Evolutionary conservation across 108 stramenopile species (phyloP), one percentile per base, ranked within the genome.

Genomic region (Nannochloropsis salina): DNA sequence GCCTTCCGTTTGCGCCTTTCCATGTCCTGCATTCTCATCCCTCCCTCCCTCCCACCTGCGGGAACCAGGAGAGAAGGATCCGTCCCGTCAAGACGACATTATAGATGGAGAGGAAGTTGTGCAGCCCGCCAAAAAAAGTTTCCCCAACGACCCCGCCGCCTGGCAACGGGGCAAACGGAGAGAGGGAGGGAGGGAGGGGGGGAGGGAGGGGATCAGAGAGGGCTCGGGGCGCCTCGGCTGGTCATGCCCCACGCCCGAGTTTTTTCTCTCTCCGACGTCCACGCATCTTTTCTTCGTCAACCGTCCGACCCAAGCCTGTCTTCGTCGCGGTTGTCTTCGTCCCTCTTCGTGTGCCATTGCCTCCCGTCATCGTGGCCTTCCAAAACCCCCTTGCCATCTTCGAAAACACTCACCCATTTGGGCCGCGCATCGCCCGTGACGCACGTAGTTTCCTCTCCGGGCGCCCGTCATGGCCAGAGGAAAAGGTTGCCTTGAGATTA

Each of bases 31-130:
- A 51, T 12, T 11, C 47, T 51, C 12, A 9, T 51, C 47, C 47
- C 47, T 12, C 10, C 47, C 47, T 12, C 12, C 47, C 10, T 12
- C 47, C 10, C 12, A 81, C 80, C 22, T 31, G 22, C 10, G 83
- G 83, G 43, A 83, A 83, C 83, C 83, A 83, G 18, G 44, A 44
- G 18, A 83, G 20, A 6, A 83, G 83, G 43, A 83, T 44, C 8
- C 83, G 83, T 8, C 9, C 83, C 9, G 83, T 83, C 18, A 83
- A 22, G 18, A 83, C 94, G 10, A 95, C 95, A 40, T 94, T 98
- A n/a, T 97, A 96, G 86, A 96, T 97, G 90, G 95, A 96, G 86
- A 93, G 96, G 88, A 96, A 95, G 89, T 94, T 94, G 85, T 94
- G 94, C 20, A 79, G 42, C 10, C n/a, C 42, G 9, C 42, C 20